Percentiles rank a stretch among this genome's conserved stretches.
phyloP scores from a whole-genome alignment of 345 rosid species.

The Dipteronia dyeriana region DNA sequence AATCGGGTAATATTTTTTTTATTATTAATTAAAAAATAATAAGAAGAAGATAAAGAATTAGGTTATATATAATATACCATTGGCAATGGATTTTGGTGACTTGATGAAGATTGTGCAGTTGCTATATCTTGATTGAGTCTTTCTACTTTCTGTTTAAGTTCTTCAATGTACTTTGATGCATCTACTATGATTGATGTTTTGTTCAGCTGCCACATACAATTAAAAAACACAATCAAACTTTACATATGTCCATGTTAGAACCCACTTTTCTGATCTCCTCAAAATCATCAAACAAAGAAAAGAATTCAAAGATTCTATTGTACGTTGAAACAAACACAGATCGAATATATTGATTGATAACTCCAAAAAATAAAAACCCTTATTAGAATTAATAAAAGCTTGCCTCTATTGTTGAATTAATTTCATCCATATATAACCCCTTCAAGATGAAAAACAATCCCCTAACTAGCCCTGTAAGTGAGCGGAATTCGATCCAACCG shows the following conservation, averaged over 20 bases:
- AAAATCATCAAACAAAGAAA: background rate
- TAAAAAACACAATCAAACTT: constrained; percentile 16
- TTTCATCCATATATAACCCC: background rate
- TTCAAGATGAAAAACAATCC: background rate
- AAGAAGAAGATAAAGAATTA: background rate
- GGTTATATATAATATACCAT: constrained; percentile 35
- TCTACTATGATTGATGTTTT: constrained; percentile 68
- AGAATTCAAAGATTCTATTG: background rate
- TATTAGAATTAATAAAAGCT: background rate
- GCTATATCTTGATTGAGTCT: constrained; percentile 56
- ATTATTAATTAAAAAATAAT: no score
- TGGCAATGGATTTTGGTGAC: constrained; percentile 36
- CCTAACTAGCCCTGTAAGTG: background rate
- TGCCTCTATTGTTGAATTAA: background rate
- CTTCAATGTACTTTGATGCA: constrained; percentile 81
- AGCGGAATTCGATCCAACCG: background rate
- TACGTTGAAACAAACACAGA: background rate
- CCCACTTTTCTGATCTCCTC: background rate
- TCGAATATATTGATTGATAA: background rate
- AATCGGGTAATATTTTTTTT: background rate
- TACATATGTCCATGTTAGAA: background rate
- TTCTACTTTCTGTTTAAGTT: constrained; percentile 73
- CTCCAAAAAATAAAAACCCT: background rate
- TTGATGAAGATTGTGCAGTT: constrained; percentile 46
- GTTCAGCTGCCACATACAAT: constrained; percentile 45